phyloP scores from a whole-genome alignment of 768 basidiomycete genomes.

The Trametes elegans region DNA sequence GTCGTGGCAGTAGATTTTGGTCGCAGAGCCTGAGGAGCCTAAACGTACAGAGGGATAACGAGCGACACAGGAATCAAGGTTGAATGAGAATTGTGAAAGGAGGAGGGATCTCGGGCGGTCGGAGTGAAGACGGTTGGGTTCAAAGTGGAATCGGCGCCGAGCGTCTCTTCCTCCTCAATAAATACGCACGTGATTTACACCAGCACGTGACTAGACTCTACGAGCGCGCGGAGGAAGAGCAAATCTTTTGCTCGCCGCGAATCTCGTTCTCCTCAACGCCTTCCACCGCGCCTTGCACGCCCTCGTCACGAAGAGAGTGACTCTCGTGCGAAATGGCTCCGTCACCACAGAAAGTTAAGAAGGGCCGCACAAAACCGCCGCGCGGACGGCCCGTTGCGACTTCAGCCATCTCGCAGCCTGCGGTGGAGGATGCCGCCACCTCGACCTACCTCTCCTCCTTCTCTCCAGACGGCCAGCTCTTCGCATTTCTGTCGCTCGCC shows the following conservation, averaged over 20 bases:
- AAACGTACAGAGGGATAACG: neutral
- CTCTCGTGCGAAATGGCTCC: conserved; percentile 24
- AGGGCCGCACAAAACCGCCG: conserved; percentile 50
- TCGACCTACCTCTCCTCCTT: conserved; percentile 52
- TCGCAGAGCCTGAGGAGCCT: neutral
- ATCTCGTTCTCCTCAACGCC: conserved; percentile 3
- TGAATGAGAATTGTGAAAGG: neutral
- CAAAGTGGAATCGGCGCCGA: neutral
- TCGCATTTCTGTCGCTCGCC: conserved; percentile 61
- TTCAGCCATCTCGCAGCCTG: conserved; percentile 54
- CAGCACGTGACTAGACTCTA: conserved; percentile 6
- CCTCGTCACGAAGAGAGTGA: too few species aligned
- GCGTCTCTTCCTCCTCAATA: too few species aligned
- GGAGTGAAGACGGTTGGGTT: conserved; percentile 7
- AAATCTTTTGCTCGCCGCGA: conserved; percentile 18
- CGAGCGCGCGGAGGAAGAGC: conserved; percentile 15
- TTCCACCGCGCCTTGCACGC: neutral
- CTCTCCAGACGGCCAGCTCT: conserved; percentile 53
- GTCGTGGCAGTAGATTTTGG: neutral
- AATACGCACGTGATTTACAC: too few species aligned
- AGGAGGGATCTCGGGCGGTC: neutral
- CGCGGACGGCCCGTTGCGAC: conserved; percentile 52
- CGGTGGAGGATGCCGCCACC: conserved; percentile 45
- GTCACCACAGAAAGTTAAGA: conserved; percentile 44
- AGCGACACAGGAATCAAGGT: neutral